Evolutionary conservation across 306 rosid genomes (phyloP), one percentile per base, ranked within the genome.

Genomic region (Lablab purpureus): DNA sequence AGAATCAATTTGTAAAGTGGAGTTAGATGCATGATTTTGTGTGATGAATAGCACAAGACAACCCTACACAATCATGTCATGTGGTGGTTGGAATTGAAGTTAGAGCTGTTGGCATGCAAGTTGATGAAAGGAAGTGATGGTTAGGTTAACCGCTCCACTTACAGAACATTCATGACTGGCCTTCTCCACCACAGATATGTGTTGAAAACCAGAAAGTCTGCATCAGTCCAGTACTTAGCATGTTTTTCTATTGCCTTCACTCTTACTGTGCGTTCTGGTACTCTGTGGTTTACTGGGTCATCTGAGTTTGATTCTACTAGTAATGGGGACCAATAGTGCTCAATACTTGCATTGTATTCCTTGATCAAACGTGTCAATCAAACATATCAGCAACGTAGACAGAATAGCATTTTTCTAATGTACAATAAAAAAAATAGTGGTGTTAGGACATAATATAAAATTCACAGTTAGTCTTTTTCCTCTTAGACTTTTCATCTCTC

Each of bases 141-240:
- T 72, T 72, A 32, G 43, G 32, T 43, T 32, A 19, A 54, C 27
- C 18, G 12, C 21, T 27, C 12, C 22, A 87, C 94, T 82, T 75
- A 84, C 94, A 87, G 36, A 60, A 80, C 94, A 71, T 85, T 87
- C 92, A 90, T 90, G 32, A 66, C 30, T 41, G 94, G 90, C 51
- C 92, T 89, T 89, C 87, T 91, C 98, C 96, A 94, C 98, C 98
- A 91, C 17, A 94, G 89, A 81, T 81, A 90, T 51, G 96, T 85
- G 81, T 91, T 89, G 77, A 91, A 92, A 45, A 94, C 86, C 17
- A 94, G 87, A 41, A 74, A 73, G 71, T 94, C 93, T 15, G 92
- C 90, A 19, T 87, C 82, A 10, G 90, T 89, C 98, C 98, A 91
- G 32, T 85, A 71, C 80, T 66, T 87, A 12, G 97, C 96, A 75